Evolutionary conservation across 768 basidiomycete genomes (phyloP), one percentile per base, ranked within the genome.

Genomic region (Suillus placidus): DNA sequence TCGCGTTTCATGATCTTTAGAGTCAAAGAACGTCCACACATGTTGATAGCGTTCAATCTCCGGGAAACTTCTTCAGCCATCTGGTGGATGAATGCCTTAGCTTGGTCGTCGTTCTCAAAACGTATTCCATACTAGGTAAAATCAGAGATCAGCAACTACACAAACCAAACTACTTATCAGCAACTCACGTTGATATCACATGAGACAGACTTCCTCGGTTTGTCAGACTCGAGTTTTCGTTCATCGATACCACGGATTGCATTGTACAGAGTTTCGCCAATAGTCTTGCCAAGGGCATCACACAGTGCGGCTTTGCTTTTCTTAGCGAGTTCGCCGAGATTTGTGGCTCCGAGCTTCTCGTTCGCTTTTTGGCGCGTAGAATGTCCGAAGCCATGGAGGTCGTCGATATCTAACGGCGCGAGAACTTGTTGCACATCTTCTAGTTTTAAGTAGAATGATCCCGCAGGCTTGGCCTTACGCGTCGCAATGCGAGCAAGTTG

Each of bases 401-500:
- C 90, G 40, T 88, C 83, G 34, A 99, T 89, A 65, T 88, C 84
- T 35, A 96, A 82, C 0, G 89, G 86, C 0, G 85, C 84, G 4
- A 96, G 80, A 45, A 92, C 80, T 1, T 76, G 78, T 2, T 79
- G 73, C 4, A 89, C 81, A 56, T 87, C 84, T 13, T 80, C 81
- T 4, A 79, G 79, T 0, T 82, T 69, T 16, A 99, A 85, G 68
- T 95, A 94, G 72, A 85, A 93, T 0, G 93, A 88, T 2, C 90
- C 90, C 0, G 91, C 95, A 0, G 97, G 97, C 73, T 99, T 99
- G 6, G 97, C 97, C 6, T 82, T 84, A 9, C 93, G 87, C 0
- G 95, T 96, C 3, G 97, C 97, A 8, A 99, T 83, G 20, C 95
- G 92, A 1, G 97, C 94, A 6, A 99, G 87, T 55, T 97, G 87